Evolutionary conservation across 2,329 filamentous ascomycete species (phyloP), one percentile per base, ranked within the genome.

Genomic region (Exophiala aquamarina): DNA sequence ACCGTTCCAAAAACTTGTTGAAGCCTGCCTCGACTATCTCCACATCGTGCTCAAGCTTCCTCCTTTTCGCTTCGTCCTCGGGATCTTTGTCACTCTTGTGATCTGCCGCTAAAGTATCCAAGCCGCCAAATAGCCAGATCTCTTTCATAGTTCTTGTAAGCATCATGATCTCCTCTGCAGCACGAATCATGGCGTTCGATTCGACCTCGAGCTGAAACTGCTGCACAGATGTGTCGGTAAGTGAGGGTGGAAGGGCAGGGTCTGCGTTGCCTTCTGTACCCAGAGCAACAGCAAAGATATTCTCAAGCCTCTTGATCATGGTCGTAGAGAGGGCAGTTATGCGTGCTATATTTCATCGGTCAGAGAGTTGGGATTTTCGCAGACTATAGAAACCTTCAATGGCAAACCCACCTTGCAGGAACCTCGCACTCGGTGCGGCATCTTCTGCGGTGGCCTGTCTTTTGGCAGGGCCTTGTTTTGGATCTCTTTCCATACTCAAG

Each of bases 51-150:
- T 79, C 76, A 23, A 75, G 64, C 51, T 63, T 61, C 49, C 58
- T 35, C n/a, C 28, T 41, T 19, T 66, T 63, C 65, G 71, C 58
- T 50, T 69, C 59, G 50, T 70, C 60, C 59, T 70, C 59, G 9
- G 65, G 57, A 42, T 72, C 67, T 15, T 64, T 58, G 23, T 68
- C 67, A 32, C 70, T 63, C 46, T 68, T 67, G 11, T 69, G 51
- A 39, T 52, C 52, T 26, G 63, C 57, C 13, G 63, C 73, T 2
- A 84, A 61, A 0, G 79, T 83, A 47, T 83, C 74, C 34, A 86
- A 70, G 47, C 79, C 78, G 3, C 83, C 83, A 57, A 84, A 84
- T 4, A 85, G 69, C 83, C 83, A 86, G 17, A 81, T 71, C 60
- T 86, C 82, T 61, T 86, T 84, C 66, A 86, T 70, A 19, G 76